Evolutionary conservation across 352 stramenopile genomes (phyloP).

Genomic region (Phytophthora colocasiae): DNA sequence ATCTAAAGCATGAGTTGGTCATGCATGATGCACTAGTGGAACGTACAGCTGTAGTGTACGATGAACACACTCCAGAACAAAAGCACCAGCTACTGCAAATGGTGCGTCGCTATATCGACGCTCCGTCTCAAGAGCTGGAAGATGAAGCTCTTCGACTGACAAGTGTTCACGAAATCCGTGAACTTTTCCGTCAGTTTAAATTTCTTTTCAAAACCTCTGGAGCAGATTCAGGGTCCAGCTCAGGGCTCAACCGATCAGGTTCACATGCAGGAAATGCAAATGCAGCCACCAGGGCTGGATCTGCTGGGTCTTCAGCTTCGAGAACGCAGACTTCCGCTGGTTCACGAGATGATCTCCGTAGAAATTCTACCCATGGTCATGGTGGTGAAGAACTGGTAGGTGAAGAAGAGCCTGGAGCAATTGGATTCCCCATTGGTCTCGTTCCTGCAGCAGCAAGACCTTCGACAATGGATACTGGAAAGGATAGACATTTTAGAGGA

Average conservation of each 20-base stretch:
- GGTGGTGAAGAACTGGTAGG: constrained; percentile 55
- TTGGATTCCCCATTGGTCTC: constrained; percentile 67
- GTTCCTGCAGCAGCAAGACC: constrained; percentile 61
- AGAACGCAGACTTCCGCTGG: constrained; percentile 59
- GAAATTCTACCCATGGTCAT: constrained; percentile 19
- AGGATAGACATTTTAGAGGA: constrained; percentile 44
- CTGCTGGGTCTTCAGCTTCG: constrained; percentile 60
- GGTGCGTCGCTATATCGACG: constrained; percentile 80
- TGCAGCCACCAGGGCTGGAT: constrained; percentile 45
- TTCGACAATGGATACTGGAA: constrained; percentile 68
- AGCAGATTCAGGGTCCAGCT: constrained; percentile 1
- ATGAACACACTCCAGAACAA: constrained; percentile 93
- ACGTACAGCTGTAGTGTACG: constrained; percentile 82
- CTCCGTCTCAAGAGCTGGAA: constrained; percentile 73
- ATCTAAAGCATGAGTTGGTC: constrained; percentile 93
- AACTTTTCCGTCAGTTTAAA: constrained; percentile 94
- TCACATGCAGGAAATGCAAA: constrained; percentile 19
- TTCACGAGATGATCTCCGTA: constrained; percentile 50
- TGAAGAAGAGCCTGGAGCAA: constrained; percentile 59
- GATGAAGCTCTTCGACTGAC: constrained; percentile 76
- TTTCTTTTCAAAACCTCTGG: constrained; percentile 74
- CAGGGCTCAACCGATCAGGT: constrained; percentile 6
- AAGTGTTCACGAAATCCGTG: constrained; percentile 91
- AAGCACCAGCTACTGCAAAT: constrained; percentile 82
- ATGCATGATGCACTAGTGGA: constrained; percentile 95